Percentiles rank a stretch among this genome's conserved stretches.
Conservation (phyloP, 352 stramenopile species). For the Nothophytophthora sp. region DNA sequence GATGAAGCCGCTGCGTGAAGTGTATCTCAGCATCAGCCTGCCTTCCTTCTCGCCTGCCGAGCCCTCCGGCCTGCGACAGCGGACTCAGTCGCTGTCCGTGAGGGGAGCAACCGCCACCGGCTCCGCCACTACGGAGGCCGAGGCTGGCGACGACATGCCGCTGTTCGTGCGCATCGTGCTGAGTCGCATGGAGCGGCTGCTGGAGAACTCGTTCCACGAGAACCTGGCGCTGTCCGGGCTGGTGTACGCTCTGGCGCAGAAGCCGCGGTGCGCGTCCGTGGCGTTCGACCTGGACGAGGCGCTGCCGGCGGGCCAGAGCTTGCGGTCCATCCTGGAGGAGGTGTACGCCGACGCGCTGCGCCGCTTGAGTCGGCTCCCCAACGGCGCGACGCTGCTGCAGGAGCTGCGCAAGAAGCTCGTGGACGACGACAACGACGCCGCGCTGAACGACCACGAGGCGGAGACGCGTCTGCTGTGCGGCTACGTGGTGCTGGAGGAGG, state of each 20-base stretch:
- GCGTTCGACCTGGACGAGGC: constrained; percentile 61
- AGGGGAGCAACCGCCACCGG: constrained; percentile 13
- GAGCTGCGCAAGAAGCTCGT: constrained; percentile 69
- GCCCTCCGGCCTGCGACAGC: constrained; percentile 27
- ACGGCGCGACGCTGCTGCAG: constrained; percentile 41
- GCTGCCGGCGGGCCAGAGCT: constrained; percentile 38
- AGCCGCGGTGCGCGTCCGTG: constrained; percentile 41
- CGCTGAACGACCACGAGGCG: constrained; percentile 60
- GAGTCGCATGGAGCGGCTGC: constrained; percentile 67
- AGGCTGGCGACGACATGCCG: constrained; percentile 22
- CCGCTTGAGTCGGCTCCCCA: constrained; percentile 59
- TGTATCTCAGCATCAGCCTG: constrained; percentile 66
- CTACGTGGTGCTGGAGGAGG: constrained; percentile 83
- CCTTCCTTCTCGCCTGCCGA: constrained; percentile 70
- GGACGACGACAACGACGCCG: constrained; percentile 64
- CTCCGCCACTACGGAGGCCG: too few species aligned
- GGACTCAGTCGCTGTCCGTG: constrained; percentile 19
- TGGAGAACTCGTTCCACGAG: constrained; percentile 85
- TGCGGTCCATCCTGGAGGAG: constrained; percentile 83
- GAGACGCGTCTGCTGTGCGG: constrained; percentile 69
- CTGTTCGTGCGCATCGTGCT: constrained; percentile 80
- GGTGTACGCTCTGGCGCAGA: constrained; percentile 71
- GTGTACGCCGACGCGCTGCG: constrained; percentile 68
- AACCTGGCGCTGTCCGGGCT: constrained; percentile 82
- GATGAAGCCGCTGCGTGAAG: constrained; percentile 69